Base-by-base conservation (phyloP, 78 protist genomes). In the Thecamonas trahens region DNA sequence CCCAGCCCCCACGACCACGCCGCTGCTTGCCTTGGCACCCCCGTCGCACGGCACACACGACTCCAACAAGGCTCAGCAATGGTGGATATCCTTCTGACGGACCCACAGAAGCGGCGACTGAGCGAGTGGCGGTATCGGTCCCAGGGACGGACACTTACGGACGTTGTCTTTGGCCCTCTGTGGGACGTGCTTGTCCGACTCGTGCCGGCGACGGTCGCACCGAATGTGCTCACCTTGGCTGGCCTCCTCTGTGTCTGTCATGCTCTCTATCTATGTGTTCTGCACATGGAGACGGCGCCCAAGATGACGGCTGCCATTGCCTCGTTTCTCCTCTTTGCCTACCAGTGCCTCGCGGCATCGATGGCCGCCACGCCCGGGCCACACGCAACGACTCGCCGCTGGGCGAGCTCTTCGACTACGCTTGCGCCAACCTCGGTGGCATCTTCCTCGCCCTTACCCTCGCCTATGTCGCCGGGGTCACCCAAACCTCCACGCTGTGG, bases 171-270 rank as follows among this genome's bases (percentile, higher is more conserved):
- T n/a, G n/a, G n/a, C n/a, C 74, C 76, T 3, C 26, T 76, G 29
- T 63, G 70, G 82, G 26, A 42, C 28, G 9, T 1, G 67, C 37
- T 60, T 17, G 73, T 61, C 24, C 3, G 15, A 8, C 13, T 38
- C 20, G 38, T 76, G 14, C 82, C 82, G 3, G 45, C 29, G 4
- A 67, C 74, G 3, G 74, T 76, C 49, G 82, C 82, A 2, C 82
- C 82, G 20, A 76, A 76, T 58, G 67, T 65, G 3, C 4, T 76
- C 35, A 55, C 82, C 29, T 44, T 76, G 18, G 74, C 65, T 3
- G 82, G 82, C 4, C 4, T 65, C 37, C 37, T 63, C 18, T 61
- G 63, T 45, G 24, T 31, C 17, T 44, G 66, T 5, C 82, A 76
- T n/a, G 82, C 73, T n/a, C 53, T 39, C 49, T 67, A 67, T 9